These are phyloP conservation scores for Phlebiopsis flavidoalba DNA, from an alignment of 768 basidiomycete species.

Conservation along the genomic window DNA sequence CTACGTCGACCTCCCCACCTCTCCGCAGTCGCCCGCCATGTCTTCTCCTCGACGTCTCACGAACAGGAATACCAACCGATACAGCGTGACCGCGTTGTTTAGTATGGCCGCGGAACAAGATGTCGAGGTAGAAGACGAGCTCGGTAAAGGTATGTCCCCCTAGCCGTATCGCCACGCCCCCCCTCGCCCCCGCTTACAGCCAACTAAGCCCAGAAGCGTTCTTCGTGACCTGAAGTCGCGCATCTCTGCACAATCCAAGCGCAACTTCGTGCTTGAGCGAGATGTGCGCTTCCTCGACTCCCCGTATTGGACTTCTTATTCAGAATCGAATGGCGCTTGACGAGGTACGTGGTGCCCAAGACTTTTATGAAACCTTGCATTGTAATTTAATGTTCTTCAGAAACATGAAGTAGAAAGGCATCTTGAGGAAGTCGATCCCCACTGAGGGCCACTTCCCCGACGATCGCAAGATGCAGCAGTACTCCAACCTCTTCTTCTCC, in stretches of 20 bases:
- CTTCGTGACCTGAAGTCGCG: slow-evolving; percentile 92
- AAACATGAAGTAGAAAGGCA: slow-evolving; percentile 95
- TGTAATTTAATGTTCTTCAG: slow-evolving; percentile 31
- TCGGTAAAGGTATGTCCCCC: slow-evolving; percentile 73
- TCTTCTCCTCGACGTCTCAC: slow-evolving; percentile 69
- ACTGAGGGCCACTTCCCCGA: slow-evolving; percentile 91
- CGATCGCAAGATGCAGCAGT: slow-evolving; percentile 91
- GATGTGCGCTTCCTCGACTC: slow-evolving; percentile 98
- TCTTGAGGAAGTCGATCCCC: slow-evolving; percentile 91
- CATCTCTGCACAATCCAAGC: slow-evolving; percentile 98
- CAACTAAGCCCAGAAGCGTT: slow-evolving; percentile 79
- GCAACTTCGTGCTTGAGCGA: slow-evolving; percentile 98
- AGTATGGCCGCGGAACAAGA: slow-evolving; percentile 99
- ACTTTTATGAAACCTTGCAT: not conserved
- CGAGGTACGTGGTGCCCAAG: slow-evolving; percentile 53
- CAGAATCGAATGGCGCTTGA: slow-evolving; percentile 98
- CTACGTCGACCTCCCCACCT: slow-evolving; percentile 22
- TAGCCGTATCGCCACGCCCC: slow-evolving; percentile 2
- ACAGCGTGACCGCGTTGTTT: slow-evolving; percentile 93
- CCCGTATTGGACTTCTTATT: slow-evolving; percentile 92
- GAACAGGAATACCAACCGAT: slow-evolving; percentile 93
- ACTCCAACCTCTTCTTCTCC: slow-evolving; percentile 98
- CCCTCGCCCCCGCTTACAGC: slow-evolving; percentile 6
- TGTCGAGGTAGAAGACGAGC: slow-evolving; percentile 94
- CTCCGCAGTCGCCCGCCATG: slow-evolving; percentile 51